These are phyloP conservation scores for Neopestalotiopsis clavispora DNA, from an alignment of 2,329 filamentous ascomycete genomes.

Conservation along the genomic window DNA sequence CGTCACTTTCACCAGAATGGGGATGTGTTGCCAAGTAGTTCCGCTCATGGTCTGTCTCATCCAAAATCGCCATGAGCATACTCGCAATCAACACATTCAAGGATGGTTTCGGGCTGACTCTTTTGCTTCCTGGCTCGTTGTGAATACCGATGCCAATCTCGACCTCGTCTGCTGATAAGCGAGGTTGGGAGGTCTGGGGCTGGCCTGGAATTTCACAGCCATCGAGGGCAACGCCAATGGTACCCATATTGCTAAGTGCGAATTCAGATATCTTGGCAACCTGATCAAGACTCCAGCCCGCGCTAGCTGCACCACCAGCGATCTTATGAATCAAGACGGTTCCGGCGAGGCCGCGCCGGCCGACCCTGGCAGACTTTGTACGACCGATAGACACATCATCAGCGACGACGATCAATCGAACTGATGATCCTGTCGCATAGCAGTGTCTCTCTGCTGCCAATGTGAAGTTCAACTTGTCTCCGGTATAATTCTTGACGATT, in stretches of 20 bases:
- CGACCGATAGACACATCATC: constrained; percentile 27
- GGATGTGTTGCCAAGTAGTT: too few species aligned
- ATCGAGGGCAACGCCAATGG: neutral
- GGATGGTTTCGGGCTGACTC: neutral
- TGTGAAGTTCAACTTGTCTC: constrained; percentile 28
- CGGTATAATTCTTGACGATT: constrained; percentile 30
- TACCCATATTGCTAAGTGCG: neutral
- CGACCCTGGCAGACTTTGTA: neutral
- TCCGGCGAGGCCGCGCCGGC: neutral
- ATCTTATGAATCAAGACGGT: neutral
- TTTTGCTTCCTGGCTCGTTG: neutral
- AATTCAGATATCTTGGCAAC: neutral
- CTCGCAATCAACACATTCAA: neutral
- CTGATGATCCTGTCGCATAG: constrained; percentile 22
- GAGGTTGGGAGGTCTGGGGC: too few species aligned
- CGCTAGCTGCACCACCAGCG: neutral
- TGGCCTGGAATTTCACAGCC: neutral
- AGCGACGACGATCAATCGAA: constrained; percentile 27
- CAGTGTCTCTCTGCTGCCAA: constrained; percentile 27
- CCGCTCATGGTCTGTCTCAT: neutral
- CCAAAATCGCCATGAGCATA: neutral
- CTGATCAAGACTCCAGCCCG: neutral
- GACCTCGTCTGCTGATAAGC: neutral
- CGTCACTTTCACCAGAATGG: too few species aligned
- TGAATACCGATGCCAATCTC: constrained; percentile 5